phyloP scores from a whole-genome alignment of 2,329 filamentous ascomycete species.

The Colletotrichum lupini region DNA sequence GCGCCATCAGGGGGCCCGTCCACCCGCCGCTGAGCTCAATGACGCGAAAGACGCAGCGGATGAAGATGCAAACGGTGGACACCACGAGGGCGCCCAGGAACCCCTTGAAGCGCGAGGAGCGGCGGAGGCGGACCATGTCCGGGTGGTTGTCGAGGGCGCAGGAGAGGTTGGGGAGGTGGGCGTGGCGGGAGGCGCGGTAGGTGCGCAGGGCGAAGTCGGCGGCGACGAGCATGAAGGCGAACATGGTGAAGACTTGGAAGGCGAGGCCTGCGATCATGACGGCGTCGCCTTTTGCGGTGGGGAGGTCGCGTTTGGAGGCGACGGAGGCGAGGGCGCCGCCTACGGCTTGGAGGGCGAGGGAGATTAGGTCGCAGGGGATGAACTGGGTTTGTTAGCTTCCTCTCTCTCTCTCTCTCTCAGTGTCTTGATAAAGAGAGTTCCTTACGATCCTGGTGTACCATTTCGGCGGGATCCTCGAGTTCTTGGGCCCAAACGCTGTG shows the following conservation, averaged over 20 bases:
- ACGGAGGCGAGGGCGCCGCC: constrained; percentile 67
- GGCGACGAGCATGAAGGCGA: constrained; percentile 63
- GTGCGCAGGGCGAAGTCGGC: constrained; percentile 61
- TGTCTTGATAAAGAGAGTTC: not conserved
- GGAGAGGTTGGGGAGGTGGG: constrained; percentile 40
- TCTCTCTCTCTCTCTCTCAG: too few species aligned
- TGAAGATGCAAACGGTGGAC: constrained; percentile 72
- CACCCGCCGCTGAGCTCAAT: constrained; percentile 75
- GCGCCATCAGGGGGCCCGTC: constrained; percentile 65
- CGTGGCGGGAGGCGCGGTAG: constrained; percentile 40
- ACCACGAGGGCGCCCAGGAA: constrained; percentile 67
- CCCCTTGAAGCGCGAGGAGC: constrained; percentile 57
- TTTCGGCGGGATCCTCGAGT: constrained; percentile 58
- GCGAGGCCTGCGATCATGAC: constrained; percentile 74
- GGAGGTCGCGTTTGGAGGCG: constrained; percentile 49
- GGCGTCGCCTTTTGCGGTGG: constrained; percentile 59
- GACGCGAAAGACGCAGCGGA: constrained; percentile 73
- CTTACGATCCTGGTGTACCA: constrained; percentile 62
- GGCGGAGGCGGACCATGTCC: constrained; percentile 48
- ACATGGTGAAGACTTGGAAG: constrained; percentile 69
- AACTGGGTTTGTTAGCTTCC: constrained; percentile 53
- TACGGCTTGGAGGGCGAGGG: constrained; percentile 68
- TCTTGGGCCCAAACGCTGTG: constrained; percentile 57
- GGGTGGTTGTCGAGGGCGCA: constrained; percentile 50
- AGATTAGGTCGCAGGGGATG: constrained; percentile 71